Evolutionary conservation across 495 filamentous ascomycete species (phyloP), one percentile per base, ranked within the genome.

Genomic region (Aspergillus incahuasiensis): DNA sequence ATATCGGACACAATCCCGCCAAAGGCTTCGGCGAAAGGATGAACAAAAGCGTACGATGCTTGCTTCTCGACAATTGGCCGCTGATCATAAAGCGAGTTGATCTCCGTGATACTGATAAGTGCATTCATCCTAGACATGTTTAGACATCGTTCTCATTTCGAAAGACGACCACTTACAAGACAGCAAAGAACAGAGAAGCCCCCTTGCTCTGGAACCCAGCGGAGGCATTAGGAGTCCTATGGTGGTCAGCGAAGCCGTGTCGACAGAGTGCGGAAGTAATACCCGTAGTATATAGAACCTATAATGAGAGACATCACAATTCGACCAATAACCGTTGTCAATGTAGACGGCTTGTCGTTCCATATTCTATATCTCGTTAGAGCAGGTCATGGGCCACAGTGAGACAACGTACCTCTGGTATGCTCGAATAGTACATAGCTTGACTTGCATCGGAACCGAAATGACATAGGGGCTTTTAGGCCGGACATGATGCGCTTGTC

Each of bases 101-200:
- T 86, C 60, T 89, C 85, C 0, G 78, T 72, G 15, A 82, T 69
- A 59, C 68, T 74, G 50, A 74, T 79, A 9, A 83, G 70, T 5
- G 79, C 75, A 56, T 83, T 83, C 62, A 82, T 68, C 13, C 80
- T 83, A 42, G 55, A 43, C 39, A 58, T 56, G 1, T 57, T 75
- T 71, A 62, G 61, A 41, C 38, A 43, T 38, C 63, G 76, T 76
- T 68, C 88, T 86, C 20, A 88, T 72, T 57, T 78, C 52, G 73
- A 64, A 13, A 71, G 68, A 8, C 20, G 30, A 16, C 22, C 22
- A 69, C 92, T 88, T 74, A 94, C 59, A 96, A 74, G 57, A 94
- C 85, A 49, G 90, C 87, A 63, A 96, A 96, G 80, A 95, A 97
- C 20, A 97, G 74, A 8, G 94, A 79, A 52, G 89, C 88, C 18